phyloP scores from a whole-genome alignment of 768 basidiomycete genomes.

The Suillus luteus region DNA sequence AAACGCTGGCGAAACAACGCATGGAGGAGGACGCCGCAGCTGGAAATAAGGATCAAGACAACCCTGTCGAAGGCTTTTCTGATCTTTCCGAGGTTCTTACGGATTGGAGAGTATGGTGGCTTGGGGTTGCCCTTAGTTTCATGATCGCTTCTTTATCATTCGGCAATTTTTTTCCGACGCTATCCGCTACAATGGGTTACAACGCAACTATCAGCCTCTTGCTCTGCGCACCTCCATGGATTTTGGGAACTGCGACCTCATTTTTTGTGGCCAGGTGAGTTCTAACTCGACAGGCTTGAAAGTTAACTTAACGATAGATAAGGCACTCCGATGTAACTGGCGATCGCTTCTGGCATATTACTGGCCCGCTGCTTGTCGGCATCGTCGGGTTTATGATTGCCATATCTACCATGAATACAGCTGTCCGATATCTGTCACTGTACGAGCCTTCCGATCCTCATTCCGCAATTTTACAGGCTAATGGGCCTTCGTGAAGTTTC shows the following conservation, averaged over 20 bases:
- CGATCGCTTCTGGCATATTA: slow-evolving; percentile 76
- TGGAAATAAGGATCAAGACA: slow-evolving; percentile 47
- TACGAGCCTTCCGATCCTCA: slow-evolving; percentile 30
- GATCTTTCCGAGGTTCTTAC: slow-evolving; percentile 59
- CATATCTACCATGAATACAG: slow-evolving; percentile 60
- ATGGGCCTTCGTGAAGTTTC: slow-evolving; percentile 47
- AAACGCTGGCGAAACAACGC: slow-evolving; percentile 52
- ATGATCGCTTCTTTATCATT: slow-evolving; percentile 63
- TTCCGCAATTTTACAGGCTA: slow-evolving; percentile 3
- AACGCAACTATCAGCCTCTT: slow-evolving; percentile 61
- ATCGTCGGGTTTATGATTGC: slow-evolving; percentile 68
- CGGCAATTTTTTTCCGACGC: slow-evolving; percentile 78
- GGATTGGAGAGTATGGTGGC: slow-evolving; percentile 84
- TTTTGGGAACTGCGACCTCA: slow-evolving; percentile 58
- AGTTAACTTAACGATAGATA: slow-evolving; percentile 11
- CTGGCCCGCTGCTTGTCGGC: slow-evolving; percentile 52
- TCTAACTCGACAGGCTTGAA: background rate
- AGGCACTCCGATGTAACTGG: slow-evolving; percentile 71
- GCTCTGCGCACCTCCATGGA: slow-evolving; percentile 78
- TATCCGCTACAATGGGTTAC: slow-evolving; percentile 72
- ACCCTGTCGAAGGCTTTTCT: slow-evolving; percentile 34
- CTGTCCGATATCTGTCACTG: slow-evolving; percentile 65
- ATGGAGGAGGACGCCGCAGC: slow-evolving; percentile 65
- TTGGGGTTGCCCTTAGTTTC: slow-evolving; percentile 62
- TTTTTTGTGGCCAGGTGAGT: slow-evolving; percentile 52